Conservation (phyloP, 1,284 basidiomycete species). For the Cutaneotrichosporon sp. region DNA sequence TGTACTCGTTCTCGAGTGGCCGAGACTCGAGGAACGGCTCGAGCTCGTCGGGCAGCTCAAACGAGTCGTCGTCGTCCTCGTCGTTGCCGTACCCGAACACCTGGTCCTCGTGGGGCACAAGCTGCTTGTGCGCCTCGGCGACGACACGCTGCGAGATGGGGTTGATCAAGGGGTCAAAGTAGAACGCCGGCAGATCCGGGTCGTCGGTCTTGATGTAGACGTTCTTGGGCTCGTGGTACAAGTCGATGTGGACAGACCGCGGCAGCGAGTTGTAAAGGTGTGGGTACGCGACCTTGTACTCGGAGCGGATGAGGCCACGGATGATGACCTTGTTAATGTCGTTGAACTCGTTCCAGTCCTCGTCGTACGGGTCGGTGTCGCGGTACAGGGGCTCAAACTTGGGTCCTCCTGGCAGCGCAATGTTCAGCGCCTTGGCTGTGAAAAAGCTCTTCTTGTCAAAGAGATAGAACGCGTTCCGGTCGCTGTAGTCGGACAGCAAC, state of each 20-base stretch:
- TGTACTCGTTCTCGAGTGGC: constrained; percentile 81
- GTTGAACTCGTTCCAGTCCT: constrained; percentile 99
- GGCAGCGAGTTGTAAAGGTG: constrained; percentile 98
- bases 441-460: constrained; percentile 99
- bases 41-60: constrained; percentile 75
- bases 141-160: constrained; percentile 85
- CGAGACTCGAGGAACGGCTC: constrained; percentile 78
- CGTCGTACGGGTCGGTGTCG: constrained; percentile 95
- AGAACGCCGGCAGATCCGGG: constrained; percentile 98
- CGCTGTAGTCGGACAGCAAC: constrained; percentile 84
- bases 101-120: constrained; percentile 82
- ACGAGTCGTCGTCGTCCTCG: constrained; percentile 63
- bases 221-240: constrained; percentile 92
- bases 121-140: constrained; percentile 71
- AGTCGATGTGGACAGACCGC: constrained; percentile 84
- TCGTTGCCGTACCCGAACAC: constrained; percentile 83
- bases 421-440: constrained; percentile 94
- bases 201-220: constrained; percentile 99
- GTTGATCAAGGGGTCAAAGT: constrained; percentile 98
- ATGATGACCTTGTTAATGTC: constrained; percentile 99
- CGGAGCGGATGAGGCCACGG: constrained; percentile 95
- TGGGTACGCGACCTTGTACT: constrained; percentile 99
- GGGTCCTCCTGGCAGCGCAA: constrained; percentile 97
- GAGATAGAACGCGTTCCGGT: constrained; percentile 82
- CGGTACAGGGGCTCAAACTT: constrained; percentile 89